Conservation (phyloP, 495 filamentous ascomycete genomes). For the Cercophora samala region DNA sequence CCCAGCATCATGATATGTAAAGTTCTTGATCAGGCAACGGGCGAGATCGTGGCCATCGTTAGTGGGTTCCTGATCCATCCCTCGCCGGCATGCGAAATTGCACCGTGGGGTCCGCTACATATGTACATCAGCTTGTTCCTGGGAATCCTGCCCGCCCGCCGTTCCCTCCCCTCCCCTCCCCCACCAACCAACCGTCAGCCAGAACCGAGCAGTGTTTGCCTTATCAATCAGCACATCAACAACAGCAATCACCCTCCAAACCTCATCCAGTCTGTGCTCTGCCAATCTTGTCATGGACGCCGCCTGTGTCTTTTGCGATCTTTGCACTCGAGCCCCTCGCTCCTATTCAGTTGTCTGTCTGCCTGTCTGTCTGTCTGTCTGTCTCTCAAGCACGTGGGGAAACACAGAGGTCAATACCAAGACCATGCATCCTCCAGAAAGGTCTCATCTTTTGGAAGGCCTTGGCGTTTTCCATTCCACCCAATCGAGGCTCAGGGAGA, state of each 20-base stretch:
- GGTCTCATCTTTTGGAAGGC: background rate
- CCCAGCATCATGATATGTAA: background rate
- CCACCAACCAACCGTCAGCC: background rate
- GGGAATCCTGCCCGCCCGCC: no score
- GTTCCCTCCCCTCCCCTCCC: no score
- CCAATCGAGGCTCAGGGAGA: background rate
- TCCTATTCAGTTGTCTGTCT: no score
- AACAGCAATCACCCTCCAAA: background rate
- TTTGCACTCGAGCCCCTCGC: background rate
- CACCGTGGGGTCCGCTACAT: conserved; percentile 9
- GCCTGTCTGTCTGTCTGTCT: background rate
- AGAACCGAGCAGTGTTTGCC: background rate
- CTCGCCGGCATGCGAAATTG: conserved; percentile 8
- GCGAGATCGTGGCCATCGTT: conserved; percentile 2
- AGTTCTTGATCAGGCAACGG: background rate
- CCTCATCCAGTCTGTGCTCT: background rate
- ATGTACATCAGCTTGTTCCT: background rate
- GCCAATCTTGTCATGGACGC: background rate
- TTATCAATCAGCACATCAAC: background rate
- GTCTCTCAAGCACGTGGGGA: background rate
- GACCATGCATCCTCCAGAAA: background rate
- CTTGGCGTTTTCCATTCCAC: background rate
- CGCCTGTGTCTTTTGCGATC: background rate
- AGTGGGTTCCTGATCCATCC: conserved; percentile 3
- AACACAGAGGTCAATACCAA: background rate